phyloP scores from a whole-genome alignment of 139 green algal species.

The Nannochloris sp. region DNA sequence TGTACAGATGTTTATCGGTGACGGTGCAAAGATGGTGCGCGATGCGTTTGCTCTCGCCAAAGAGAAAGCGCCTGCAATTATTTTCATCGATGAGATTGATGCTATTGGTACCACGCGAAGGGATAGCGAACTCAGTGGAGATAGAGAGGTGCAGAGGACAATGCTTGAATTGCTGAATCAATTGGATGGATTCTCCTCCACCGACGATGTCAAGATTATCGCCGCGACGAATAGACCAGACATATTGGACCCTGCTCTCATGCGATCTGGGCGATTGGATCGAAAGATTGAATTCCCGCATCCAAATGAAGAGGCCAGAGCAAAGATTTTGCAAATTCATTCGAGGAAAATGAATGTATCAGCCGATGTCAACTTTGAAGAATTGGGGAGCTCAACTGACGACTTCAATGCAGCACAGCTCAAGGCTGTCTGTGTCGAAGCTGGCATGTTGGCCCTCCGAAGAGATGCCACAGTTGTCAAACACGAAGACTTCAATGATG shows the following conservation, averaged over 20 bases:
- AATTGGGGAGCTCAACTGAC: slow-evolving; percentile 90
- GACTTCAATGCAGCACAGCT: slow-evolving; percentile 98
- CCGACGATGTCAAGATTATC: slow-evolving; percentile 93
- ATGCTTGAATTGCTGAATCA: slow-evolving; percentile 99
- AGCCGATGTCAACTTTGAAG: slow-evolving; percentile 95
- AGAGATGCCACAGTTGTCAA: slow-evolving; percentile 85
- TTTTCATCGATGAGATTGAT: slow-evolving; percentile 99
- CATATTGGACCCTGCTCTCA: slow-evolving; percentile 95
- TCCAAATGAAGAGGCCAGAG: slow-evolving; percentile 90
- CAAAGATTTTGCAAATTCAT: slow-evolving; percentile 90
- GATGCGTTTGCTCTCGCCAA: slow-evolving; percentile 97
- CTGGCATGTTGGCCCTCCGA: slow-evolving; percentile 95
- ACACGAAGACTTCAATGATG: slow-evolving; percentile 99
- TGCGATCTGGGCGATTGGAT: slow-evolving; percentile 91
- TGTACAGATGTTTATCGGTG: slow-evolving; percentile 99
- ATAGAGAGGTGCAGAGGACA: slow-evolving; percentile 94
- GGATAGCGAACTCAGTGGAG: slow-evolving; percentile 86
- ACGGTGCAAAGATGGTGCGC: slow-evolving; percentile 96
- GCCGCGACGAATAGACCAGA: slow-evolving; percentile 97
- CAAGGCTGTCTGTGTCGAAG: slow-evolving; percentile 95
- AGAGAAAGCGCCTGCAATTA: slow-evolving; percentile 97
- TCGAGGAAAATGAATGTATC: slow-evolving; percentile 78
- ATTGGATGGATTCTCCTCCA: slow-evolving; percentile 85
- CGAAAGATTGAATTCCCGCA: slow-evolving; percentile 99
- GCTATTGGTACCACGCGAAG: slow-evolving; percentile 93